phyloP scores from a whole-genome alignment of 805 yeast genomes.

The Limtongia smithiae region DNA sequence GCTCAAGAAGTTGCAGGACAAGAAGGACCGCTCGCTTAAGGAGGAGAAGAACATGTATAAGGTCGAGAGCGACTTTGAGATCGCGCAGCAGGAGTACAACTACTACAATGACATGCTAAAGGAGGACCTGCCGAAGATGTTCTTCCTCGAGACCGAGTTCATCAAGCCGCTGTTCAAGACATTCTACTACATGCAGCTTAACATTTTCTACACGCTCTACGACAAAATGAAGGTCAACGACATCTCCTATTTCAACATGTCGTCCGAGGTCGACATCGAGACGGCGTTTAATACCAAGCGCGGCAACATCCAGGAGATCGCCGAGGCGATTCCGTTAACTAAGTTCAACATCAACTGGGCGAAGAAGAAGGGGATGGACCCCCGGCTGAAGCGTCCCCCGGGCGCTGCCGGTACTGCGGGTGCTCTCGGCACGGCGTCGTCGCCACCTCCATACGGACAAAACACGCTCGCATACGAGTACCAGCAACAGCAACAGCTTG shows the following conservation, averaged over 20 bases:
- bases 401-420: constrained; percentile 16
- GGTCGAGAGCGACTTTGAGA: constrained; percentile 82
- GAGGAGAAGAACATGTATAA: constrained; percentile 88
- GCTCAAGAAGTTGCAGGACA: constrained; percentile 68
- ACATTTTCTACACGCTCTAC: constrained; percentile 89
- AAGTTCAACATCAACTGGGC: constrained; percentile 55
- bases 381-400: constrained; percentile 27
- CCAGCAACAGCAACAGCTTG: constrained; percentile 5
- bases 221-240: constrained; percentile 92
- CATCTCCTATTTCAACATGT: constrained; percentile 90
- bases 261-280: constrained; percentile 61
- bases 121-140: constrained; percentile 81
- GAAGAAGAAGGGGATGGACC: constrained; percentile 15
- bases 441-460: constrained; percentile 37
- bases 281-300: constrained; percentile 77
- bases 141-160: constrained; percentile 84
- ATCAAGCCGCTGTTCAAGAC: constrained; percentile 91
- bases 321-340: constrained; percentile 86
- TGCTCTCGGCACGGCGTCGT: constrained; percentile 10
- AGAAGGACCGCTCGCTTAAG: constrained; percentile 78
- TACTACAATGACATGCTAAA: constrained; percentile 94
- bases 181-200: constrained; percentile 95
- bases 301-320: constrained; percentile 84
- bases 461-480: constrained; percentile 11
- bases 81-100: constrained; percentile 93